Evolutionary conservation across 495 filamentous ascomycete genomes (phyloP).

Genomic region (Neurospora sp.): DNA sequence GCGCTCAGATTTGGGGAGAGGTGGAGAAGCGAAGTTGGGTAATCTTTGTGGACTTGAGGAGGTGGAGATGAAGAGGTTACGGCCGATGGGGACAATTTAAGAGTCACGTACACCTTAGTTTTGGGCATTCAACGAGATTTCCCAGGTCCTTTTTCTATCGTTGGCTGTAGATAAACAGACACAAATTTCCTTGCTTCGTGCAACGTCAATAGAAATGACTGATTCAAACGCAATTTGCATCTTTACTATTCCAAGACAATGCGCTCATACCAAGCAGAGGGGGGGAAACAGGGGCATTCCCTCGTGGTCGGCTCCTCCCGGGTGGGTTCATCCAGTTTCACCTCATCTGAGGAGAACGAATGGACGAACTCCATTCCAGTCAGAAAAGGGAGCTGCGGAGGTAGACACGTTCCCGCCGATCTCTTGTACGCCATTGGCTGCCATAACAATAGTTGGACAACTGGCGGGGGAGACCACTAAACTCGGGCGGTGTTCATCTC

Average conservation of each 20-base stretch:
- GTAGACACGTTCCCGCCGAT: background rate
- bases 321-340: background rate
- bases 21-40: background rate
- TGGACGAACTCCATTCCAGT: too few species aligned
- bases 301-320: background rate
- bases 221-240: background rate
- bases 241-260: background rate
- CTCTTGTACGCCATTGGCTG: background rate
- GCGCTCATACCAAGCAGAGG: background rate
- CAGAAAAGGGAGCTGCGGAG: background rate
- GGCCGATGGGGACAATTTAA: background rate
- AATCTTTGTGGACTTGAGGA: background rate
- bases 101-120: background rate
- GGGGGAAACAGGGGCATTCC: background rate
- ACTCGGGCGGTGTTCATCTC: background rate
- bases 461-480: background rate
- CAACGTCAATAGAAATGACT: background rate
- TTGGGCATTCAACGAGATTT: background rate
- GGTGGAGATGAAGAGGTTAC: background rate
- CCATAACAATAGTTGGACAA: background rate
- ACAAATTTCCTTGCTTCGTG: background rate
- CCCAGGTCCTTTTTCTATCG: background rate
- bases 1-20: background rate
- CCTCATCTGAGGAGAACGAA: background rate
- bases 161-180: background rate